Evolutionary conservation across 306 rosid genomes (phyloP).

Genomic region (Gastrolobium bilobum): DNA sequence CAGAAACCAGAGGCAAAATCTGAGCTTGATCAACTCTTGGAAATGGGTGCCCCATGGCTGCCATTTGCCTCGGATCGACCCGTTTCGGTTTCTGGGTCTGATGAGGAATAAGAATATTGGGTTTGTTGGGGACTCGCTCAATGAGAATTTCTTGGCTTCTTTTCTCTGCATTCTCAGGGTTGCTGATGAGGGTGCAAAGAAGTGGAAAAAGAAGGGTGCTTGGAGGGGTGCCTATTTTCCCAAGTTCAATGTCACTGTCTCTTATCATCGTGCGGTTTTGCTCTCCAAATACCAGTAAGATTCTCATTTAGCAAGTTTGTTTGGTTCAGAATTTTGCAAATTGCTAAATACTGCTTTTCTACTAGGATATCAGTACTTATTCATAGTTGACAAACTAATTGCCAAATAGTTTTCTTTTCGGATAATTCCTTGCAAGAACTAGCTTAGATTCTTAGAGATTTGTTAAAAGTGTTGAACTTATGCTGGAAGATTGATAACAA

Average conservation of each 20-base stretch:
- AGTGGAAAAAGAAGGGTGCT: conserved; percentile 92
- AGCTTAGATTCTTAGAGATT: conserved; percentile 22
- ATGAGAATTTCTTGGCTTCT: conserved; percentile 84
- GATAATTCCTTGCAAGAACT: neutral
- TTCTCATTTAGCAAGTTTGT: neutral
- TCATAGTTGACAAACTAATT: neutral
- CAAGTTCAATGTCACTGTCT: conserved; percentile 77
- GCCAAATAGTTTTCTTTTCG: neutral
- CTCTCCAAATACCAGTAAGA: conserved; percentile 79
- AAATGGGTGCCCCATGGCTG: conserved; percentile 78
- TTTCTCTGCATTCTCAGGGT: conserved; percentile 77
- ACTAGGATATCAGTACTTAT: neutral
- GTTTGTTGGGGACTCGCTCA: conserved; percentile 86
- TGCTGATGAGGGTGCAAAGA: conserved; percentile 77
- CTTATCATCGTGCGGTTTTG: conserved; percentile 91
- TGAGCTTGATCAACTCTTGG: conserved; percentile 80
- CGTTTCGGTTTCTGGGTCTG: conserved; percentile 61
- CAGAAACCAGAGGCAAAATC: conserved; percentile 75
- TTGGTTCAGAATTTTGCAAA: conserved; percentile 11
- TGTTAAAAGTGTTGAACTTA: conserved; percentile 15
- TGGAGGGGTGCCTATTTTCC: conserved; percentile 97
- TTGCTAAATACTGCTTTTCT: neutral
- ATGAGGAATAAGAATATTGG: conserved; percentile 84
- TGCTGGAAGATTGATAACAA: conserved; percentile 14
- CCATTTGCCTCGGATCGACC: conserved; percentile 72